Evolutionary conservation across 2,329 filamentous ascomycete species (phyloP), one percentile per base, ranked within the genome.

Genomic region (Lomentospora prolificans): DNA sequence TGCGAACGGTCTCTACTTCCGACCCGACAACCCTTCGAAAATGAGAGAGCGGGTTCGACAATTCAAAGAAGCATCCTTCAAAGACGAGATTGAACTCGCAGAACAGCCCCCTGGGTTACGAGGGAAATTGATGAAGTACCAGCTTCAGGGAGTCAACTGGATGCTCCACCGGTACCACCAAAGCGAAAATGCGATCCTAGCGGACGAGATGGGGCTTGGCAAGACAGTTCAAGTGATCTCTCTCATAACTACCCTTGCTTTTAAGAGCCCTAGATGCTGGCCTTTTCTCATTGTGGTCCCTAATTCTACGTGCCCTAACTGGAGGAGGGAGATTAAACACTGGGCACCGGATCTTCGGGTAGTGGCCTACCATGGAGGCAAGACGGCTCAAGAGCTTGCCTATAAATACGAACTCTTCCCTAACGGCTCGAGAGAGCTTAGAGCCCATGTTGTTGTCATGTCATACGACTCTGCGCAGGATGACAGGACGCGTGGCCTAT

Each of bases 181-280:
- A 53, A 78, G 85, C 61, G 85, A 88, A 65, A 97, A 94, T 64
- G 87, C 90, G 27, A 92, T 97, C 57, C 79, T 97, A 5, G 94
- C 94, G 0, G 94, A 99, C 65, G 94, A 99, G 66, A 99, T 99
- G 94, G 94, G 94, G 41, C 80, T 99, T 2, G 94, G 94, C 30
- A 99, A 99, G 73, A 99, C 94, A 0, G 89, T 99, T 30, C 94
- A 99, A 67, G 84, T 96, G 54, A 87, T 97, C 58, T 82, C 85
- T 2, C 81, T 96, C 59, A 79, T 97, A 58, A 84, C 88, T 1
- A 84, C 86, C 0, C 71, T 97, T 36, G 77, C 86, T 24, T 78
- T 86, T 58, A 79, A 85, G 53, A 70, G 70, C n/a, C 82, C 82
- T 12, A 52, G 72, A 65, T 94, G 90, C 69, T 97, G 88, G 80